A percentile compares a stretch with the other conserved stretches of the same genome.
These are phyloP conservation scores for Solanum lycopersicoides DNA, from an alignment of 257 asterid species.

Conservation along the genomic window DNA sequence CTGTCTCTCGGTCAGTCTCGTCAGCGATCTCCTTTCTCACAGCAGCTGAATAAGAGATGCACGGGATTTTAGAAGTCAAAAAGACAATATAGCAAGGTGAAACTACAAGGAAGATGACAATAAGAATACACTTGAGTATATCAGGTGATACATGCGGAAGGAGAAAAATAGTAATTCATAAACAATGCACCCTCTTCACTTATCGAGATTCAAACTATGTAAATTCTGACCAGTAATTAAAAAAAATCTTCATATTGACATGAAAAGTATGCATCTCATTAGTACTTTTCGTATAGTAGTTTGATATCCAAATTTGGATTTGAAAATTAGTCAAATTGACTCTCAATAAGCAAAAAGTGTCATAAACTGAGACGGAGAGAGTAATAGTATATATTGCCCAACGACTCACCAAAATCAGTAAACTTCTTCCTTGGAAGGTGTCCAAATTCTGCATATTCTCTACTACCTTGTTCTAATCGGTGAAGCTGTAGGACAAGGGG, in stretches of 20 bases:
- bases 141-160: neutral
- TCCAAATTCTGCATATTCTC: slow-evolving; percentile 99
- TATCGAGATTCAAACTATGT: neutral
- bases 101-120: neutral
- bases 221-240: neutral
- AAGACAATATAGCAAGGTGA: neutral
- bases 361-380: neutral
- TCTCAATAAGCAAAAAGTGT: neutral
- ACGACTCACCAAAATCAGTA: slow-evolving; percentile 77
- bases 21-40: slow-evolving; percentile 87
- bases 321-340: neutral
- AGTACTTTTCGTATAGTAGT: neutral
- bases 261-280: neutral
- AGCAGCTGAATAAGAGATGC: slow-evolving; percentile 56
- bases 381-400: neutral
- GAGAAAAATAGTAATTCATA: neutral
- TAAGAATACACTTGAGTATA: neutral
- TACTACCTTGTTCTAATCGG: slow-evolving; percentile 68
- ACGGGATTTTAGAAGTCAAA: slow-evolving; percentile 4
- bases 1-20: slow-evolving; percentile 97
- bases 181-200: neutral
- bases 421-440: slow-evolving; percentile 81
- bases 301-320: neutral
- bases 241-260: neutral
- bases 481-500: slow-evolving; percentile 98